Percentiles rank a stretch among this genome's conserved stretches.
These are phyloP conservation scores for Quercus dentata DNA, from an alignment of 306 rosid genomes.

Conservation along the genomic window DNA sequence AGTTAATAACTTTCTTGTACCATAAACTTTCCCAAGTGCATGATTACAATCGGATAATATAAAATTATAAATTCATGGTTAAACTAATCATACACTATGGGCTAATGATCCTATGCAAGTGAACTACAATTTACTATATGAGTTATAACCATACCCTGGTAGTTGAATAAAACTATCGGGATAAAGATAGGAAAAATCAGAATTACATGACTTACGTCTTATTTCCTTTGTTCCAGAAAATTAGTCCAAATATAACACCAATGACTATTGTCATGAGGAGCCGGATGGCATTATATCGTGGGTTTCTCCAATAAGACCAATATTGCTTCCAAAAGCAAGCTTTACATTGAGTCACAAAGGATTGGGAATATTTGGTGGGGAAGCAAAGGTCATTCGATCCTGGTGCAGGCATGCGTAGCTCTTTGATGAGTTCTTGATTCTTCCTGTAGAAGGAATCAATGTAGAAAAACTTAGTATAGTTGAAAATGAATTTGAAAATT, in stretches of 20 bases:
- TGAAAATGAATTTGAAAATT: not conserved
- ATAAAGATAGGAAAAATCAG: not conserved
- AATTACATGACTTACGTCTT: slow-evolving; percentile 29
- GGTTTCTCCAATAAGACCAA: slow-evolving; percentile 55
- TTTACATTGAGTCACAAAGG: slow-evolving; percentile 35
- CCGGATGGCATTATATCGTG: slow-evolving; percentile 34
- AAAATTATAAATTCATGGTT: too few relatives aligned
- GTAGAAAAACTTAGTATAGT: not conserved
- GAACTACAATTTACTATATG: too few relatives aligned
- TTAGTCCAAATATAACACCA: slow-evolving; percentile 41
- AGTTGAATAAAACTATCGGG: not conserved
- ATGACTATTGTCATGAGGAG: slow-evolving; percentile 24
- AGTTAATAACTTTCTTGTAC: too few relatives aligned
- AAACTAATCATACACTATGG: too few relatives aligned
- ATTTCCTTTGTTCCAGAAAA: slow-evolving; percentile 38
- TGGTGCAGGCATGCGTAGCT: slow-evolving; percentile 31
- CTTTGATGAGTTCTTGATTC: slow-evolving; percentile 38
- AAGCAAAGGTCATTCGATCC: slow-evolving; percentile 45
- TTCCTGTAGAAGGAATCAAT: slow-evolving; percentile 29
- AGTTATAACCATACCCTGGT: too few relatives aligned
- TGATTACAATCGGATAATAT: too few relatives aligned
- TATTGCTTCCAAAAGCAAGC: slow-evolving; percentile 50
- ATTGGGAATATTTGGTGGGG: slow-evolving; percentile 33
- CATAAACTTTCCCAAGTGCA: too few relatives aligned
- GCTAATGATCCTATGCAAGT: too few relatives aligned